Base-by-base conservation (phyloP, 768 basidiomycete species). In the Pisolithus marmoratus region DNA sequence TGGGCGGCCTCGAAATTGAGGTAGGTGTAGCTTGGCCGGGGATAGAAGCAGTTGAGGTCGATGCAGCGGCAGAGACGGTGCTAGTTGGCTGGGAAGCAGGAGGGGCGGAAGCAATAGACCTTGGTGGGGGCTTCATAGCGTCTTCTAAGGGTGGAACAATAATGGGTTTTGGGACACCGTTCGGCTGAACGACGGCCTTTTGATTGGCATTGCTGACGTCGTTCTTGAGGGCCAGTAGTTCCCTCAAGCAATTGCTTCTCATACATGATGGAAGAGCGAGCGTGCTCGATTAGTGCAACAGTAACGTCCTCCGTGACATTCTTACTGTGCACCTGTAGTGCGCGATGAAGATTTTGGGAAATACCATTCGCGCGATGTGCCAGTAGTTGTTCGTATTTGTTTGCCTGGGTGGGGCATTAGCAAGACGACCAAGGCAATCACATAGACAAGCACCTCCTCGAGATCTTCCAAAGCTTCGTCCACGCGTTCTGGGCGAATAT, bases 391-490 rank as follows among this genome's bases (percentile, higher is more conserved):
- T 99, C 95, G 54, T 93, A 90, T 61, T 89, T 88, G 60, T 86
- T 85, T 8, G 96, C 95, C 92, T 98, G 58, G 8, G 46, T 48
- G 57, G 47, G 40, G 41, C 8, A 37, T 59, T 14, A 57, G 56
- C 46, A 58, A 44, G 46, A 53, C 14, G 54, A 46, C 49, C 8
- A 46, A 36, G 38, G 27, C 41, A 3, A 6, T 48, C 19, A 2
- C 19, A 49, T 54, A 49, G 48, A 17, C 19, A 66, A 68, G 48
- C 50, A 91, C 92, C 84, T 94, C 94, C 68, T 94, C 89, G 66
- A 94, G 80, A 48, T 95, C 94, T 63, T 94, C 91, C 55, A 95
- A 63, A 2, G 94, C 92, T 60, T 94, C 92, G 63, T 93, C 91
- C 15, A 94, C 92, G 40, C 82, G 83, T 52, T 91, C 87, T 19